Base-by-base conservation (phyloP, 1,139 yeast species). In the Kurtzmaniella quercitrusa region DNA sequence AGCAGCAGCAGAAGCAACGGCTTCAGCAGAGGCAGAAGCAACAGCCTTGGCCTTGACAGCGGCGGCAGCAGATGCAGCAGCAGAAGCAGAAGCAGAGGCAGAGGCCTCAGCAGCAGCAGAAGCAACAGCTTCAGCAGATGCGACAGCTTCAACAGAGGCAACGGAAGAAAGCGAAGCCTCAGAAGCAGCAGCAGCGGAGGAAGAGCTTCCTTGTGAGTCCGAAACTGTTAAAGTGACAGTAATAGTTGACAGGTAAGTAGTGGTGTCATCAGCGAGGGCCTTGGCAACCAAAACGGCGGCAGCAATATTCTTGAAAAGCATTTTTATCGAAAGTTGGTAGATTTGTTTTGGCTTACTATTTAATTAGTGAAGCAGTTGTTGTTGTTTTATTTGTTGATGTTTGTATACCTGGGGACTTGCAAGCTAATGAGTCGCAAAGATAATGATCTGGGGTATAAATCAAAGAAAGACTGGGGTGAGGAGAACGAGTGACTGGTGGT, bases 141-240 rank as follows among this genome's bases (percentile, higher is more conserved):
- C 42, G 17, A 48, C 54, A 35, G 45, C 52, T 19, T 48, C 48
- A 3, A 49, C 50, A 35, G 52, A 48, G 22, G 51, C 46, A 30
- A 49, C 49, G 21, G 42, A 48, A 38, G 45, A 42, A 33, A 50
- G 40, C 17, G 53, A 51, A 18, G 54, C 54, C 17, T 54, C 50
- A 11, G 59, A 53, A 12, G 50, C 55, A 15, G 57, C 52, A 47
- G 53, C 38, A 46, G 54, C 47, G 11, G 65, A 38, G 39, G 69
- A 60, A 40, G 63, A 52, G 21, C 66, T 68, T 53, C 70, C 71
- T 50, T 63, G 60, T 36, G 75, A 76, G 41, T 73, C 63, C 58
- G 66, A 67, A 48, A 70, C 52, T 33, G 77, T 71, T 44, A 58
- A 61, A 50, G 77, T 71, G 52, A 69, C 53, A 40, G 76, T 71